phyloP scores from a whole-genome alignment of 2,329 filamentous ascomycete genomes.

The Cadophora sp. region DNA sequence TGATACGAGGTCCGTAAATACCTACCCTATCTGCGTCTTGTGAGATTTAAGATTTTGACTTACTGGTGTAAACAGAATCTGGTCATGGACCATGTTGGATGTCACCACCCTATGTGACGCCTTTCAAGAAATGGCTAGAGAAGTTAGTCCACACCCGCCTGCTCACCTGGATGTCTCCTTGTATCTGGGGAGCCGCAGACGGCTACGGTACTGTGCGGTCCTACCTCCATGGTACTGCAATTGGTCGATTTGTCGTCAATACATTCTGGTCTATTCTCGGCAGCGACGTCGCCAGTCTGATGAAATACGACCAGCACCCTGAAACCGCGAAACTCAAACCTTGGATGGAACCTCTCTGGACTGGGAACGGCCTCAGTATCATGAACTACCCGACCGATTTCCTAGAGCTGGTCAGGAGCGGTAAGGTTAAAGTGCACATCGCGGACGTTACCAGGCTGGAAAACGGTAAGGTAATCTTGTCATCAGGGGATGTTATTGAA shows the following conservation, averaged over 20 bases:
- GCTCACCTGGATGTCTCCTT: conserved; percentile 77
- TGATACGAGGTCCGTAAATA: conserved; percentile 55
- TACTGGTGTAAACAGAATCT: conserved; percentile 67
- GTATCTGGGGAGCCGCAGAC: conserved; percentile 72
- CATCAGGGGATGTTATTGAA: conserved; percentile 54
- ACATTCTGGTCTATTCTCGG: conserved; percentile 65
- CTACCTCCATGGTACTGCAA: conserved; percentile 62
- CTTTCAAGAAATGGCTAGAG: conserved; percentile 25
- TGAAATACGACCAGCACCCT: conserved; percentile 60
- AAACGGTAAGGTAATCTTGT: conserved; percentile 55
- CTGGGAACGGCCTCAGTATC: conserved; percentile 62
- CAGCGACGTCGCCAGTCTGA: conserved; percentile 60
- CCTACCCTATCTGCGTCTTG: conserved; percentile 35
- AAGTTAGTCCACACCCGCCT: conserved; percentile 71
- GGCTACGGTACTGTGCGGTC: conserved; percentile 61
- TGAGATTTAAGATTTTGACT: conserved; percentile 46
- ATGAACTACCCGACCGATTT: conserved; percentile 64
- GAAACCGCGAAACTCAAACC: conserved; percentile 61
- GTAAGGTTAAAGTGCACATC: conserved; percentile 57
- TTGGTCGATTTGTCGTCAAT: conserved; percentile 63
- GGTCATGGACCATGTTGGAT: conserved; percentile 33
- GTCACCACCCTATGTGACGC: conserved; percentile 27
- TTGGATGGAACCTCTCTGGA: conserved; percentile 58
- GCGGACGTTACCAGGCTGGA: conserved; percentile 57
- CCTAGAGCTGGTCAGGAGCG: conserved; percentile 59